Evolutionary conservation across 139 green algal species (phyloP).

Genomic region (Medakamo hakoo): DNA sequence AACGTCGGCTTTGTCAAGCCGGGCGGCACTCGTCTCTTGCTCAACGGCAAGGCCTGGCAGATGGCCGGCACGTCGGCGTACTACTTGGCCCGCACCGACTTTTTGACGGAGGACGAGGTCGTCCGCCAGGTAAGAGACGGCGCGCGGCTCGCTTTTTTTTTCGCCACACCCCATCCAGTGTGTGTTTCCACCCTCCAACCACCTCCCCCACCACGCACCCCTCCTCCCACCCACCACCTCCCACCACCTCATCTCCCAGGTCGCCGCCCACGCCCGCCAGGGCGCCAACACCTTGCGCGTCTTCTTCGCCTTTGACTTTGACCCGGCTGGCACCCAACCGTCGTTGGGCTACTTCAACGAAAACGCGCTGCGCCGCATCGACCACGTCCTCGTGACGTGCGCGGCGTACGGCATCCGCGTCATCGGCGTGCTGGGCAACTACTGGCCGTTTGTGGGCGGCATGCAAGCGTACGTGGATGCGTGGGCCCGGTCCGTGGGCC

Average conservation of each 20-base stretch:
- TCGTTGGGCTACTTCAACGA: slow-evolving; percentile 2
- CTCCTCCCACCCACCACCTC: neutral
- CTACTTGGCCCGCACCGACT: neutral
- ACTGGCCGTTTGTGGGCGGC: slow-evolving; percentile 12
- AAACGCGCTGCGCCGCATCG: slow-evolving; percentile 5
- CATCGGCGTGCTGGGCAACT: slow-evolving; percentile 32
- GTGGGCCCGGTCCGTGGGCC: too few relatives aligned
- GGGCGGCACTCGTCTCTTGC: neutral
- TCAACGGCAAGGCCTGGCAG: neutral
- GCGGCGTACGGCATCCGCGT: slow-evolving; percentile 18
- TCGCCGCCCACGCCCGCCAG: neutral
- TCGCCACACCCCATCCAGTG: too few relatives aligned
- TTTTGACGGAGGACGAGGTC: neutral
- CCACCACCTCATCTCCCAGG: too few relatives aligned
- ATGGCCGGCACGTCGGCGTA: neutral
- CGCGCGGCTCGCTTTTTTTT: too few relatives aligned
- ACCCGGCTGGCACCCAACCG: neutral
- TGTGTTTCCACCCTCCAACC: neutral
- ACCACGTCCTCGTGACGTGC: slow-evolving; percentile 19
- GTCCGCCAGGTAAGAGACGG: too few relatives aligned
- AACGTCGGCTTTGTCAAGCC: neutral
- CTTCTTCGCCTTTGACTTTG: neutral
- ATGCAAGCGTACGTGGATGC: slow-evolving; percentile 31
- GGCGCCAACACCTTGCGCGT: slow-evolving; percentile 1
- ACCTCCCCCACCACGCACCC: neutral